These are phyloP conservation scores for Rhodotorula graminis DNA, from an alignment of 768 basidiomycete genomes.

Conservation along the genomic window DNA sequence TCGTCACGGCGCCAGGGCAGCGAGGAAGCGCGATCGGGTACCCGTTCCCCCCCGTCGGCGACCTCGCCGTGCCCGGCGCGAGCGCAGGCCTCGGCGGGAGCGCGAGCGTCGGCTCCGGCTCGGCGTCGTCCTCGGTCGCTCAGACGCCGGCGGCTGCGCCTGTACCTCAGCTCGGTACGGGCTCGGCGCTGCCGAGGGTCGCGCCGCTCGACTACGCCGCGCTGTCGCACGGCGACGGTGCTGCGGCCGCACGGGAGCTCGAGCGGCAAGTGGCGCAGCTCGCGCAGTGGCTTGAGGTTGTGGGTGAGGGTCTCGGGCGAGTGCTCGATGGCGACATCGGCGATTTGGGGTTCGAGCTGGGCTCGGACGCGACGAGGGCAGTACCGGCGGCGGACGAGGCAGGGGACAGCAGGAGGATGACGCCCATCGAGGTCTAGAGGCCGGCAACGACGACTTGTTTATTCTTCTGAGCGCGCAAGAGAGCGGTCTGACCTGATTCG, in stretches of 20 bases:
- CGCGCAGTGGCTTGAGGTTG: slow-evolving; percentile 65
- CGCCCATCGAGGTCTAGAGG: too few species aligned
- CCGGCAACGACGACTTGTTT: too few species aligned
- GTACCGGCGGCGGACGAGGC: background rate
- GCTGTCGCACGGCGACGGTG: slow-evolving; percentile 54
- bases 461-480: too few species aligned
- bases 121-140: background rate
- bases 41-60: slow-evolving; percentile 27
- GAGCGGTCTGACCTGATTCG: too few species aligned
- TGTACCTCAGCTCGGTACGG: too few species aligned
- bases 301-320: slow-evolving; percentile 66
- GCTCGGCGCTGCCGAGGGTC: slow-evolving; percentile 46
- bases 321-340: slow-evolving; percentile 52
- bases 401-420: background rate
- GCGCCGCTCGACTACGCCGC: slow-evolving; percentile 66
- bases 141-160: background rate
- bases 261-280: slow-evolving; percentile 70
- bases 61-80: background rate
- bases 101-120: too few species aligned
- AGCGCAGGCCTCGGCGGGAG: too few species aligned
- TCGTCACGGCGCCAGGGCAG: background rate
- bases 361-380: background rate
- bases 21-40: slow-evolving; percentile 10
- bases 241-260: slow-evolving; percentile 61
- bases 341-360: background rate